Conservation (phyloP, 208 protist species). For the Leishmania amazonensis region DNA sequence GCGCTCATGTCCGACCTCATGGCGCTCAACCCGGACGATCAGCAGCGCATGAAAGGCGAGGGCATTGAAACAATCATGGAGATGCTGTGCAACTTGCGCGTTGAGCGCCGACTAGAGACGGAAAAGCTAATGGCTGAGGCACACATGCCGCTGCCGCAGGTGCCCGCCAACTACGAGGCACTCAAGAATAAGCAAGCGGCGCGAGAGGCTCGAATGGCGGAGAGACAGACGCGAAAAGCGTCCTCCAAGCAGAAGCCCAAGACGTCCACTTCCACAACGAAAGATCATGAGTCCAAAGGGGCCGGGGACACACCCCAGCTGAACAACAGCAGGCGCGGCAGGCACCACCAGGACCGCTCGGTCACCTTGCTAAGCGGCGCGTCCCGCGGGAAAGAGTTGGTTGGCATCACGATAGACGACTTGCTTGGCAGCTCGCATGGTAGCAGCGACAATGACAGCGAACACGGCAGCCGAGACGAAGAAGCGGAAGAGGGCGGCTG, state of each 20-base stretch:
- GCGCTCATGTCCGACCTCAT: conserved; percentile 90
- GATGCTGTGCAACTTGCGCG: conserved; percentile 84
- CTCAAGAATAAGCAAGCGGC: conserved; percentile 20
- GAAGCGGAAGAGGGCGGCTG: background rate
- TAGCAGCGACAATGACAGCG: conserved; percentile 12
- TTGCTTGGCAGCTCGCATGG: conserved; percentile 42
- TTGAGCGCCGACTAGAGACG: conserved; percentile 63
- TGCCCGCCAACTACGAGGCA: conserved; percentile 47
- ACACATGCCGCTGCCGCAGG: conserved; percentile 39
- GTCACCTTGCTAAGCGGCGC: background rate
- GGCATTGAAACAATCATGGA: conserved; percentile 93
- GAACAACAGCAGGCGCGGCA: conserved; percentile 2
- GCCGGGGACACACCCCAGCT: background rate
- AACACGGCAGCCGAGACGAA: background rate
- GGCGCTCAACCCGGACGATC: conserved; percentile 49
- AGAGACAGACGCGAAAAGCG: conserved; percentile 30
- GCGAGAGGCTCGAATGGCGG: conserved; percentile 29
- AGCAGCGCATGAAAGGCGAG: conserved; percentile 62
- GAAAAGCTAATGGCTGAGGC: conserved; percentile 48
- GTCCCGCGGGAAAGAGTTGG: background rate
- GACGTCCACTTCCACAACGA: conserved; percentile 6
- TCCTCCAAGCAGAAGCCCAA: conserved; percentile 17
- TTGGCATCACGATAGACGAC: conserved; percentile 47
- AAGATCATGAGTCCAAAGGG: too few relatives aligned
- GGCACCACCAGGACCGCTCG: conserved; percentile 1